Evolutionary conservation across 2,329 filamentous ascomycete genomes (phyloP).

Genomic region (Penicillium sp.): DNA sequence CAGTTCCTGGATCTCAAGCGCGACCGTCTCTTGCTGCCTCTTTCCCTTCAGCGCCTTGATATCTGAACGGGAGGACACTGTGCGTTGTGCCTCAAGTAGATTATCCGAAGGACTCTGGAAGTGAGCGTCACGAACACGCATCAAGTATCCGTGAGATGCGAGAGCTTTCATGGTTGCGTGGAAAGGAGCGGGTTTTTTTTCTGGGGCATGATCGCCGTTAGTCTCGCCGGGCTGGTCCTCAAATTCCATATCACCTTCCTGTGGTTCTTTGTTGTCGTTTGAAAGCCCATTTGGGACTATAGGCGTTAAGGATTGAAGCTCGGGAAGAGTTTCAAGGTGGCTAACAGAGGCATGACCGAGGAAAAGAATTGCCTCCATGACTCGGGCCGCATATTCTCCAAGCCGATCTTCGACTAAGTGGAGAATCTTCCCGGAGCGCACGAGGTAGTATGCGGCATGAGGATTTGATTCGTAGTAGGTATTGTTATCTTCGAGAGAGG

Average conservation of each 20-base stretch:
- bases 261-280: conserved; percentile 23
- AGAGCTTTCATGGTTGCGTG: conserved; percentile 41
- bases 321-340: conserved; percentile 45
- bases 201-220: conserved; percentile 25
- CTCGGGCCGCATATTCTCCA: conserved; percentile 69
- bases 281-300: conserved; percentile 26
- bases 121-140: conserved; percentile 40
- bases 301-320: conserved; percentile 27
- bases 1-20: conserved; percentile 28
- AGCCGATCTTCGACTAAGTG: conserved; percentile 72
- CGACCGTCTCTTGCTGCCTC: conserved; percentile 35
- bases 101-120: conserved; percentile 44
- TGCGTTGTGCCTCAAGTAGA: conserved; percentile 38
- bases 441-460: conserved; percentile 74
- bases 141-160: conserved; percentile 43
- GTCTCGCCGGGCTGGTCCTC: conserved; percentile 26
- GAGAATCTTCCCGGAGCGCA: conserved; percentile 78
- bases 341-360: conserved; percentile 69
- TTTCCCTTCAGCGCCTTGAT: conserved; percentile 40
- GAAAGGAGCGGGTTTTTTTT: conserved; percentile 27
- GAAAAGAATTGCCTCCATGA: conserved; percentile 72
- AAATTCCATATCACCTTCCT: conserved; percentile 23
- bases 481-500: conserved; percentile 59
- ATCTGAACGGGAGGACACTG: conserved; percentile 31
- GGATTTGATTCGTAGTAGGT: conserved; percentile 84